These are phyloP conservation scores for Xenoacremonium recifei DNA, from an alignment of 2,329 filamentous ascomycete genomes.

Conservation along the genomic window DNA sequence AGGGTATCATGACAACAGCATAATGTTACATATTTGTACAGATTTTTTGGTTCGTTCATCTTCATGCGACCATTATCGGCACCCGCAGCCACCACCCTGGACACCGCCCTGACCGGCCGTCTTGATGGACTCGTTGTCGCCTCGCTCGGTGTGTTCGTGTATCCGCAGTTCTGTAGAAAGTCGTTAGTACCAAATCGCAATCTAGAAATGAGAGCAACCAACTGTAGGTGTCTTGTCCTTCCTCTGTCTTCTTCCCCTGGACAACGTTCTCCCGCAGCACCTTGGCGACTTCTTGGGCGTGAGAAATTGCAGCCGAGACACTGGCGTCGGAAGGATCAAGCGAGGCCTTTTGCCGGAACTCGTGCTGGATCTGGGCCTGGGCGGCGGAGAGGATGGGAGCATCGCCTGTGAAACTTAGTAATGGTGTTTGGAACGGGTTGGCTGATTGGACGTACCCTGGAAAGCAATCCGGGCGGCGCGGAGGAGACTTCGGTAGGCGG, in stretches of 20 bases:
- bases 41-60: constrained; percentile 20
- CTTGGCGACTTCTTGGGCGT: constrained; percentile 79
- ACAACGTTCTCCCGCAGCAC: constrained; percentile 84
- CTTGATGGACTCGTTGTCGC: constrained; percentile 91
- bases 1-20: constrained; percentile 33
- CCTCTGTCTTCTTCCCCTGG: constrained; percentile 64
- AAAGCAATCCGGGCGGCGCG: constrained; percentile 84
- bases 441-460: constrained; percentile 54
- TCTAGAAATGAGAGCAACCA: constrained; percentile 31
- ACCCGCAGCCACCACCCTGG: constrained; percentile 32
- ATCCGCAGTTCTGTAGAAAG: constrained; percentile 71
- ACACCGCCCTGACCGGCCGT: constrained; percentile 42
- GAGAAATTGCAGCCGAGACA: constrained; percentile 63
- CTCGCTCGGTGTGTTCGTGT: constrained; percentile 85
- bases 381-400: constrained; percentile 66
- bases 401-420: constrained; percentile 59
- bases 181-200: constrained; percentile 3
- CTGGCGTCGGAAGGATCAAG: constrained; percentile 58
- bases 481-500: constrained; percentile 78
- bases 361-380: constrained; percentile 66
- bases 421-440: not conserved
- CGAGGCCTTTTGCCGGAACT: constrained; percentile 67
- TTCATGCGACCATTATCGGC: no score
- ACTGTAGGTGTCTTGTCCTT: constrained; percentile 56
- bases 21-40: constrained; percentile 31